phyloP scores from a whole-genome alignment of 352 stramenopile species.

The Phytophthora megakarya region DNA sequence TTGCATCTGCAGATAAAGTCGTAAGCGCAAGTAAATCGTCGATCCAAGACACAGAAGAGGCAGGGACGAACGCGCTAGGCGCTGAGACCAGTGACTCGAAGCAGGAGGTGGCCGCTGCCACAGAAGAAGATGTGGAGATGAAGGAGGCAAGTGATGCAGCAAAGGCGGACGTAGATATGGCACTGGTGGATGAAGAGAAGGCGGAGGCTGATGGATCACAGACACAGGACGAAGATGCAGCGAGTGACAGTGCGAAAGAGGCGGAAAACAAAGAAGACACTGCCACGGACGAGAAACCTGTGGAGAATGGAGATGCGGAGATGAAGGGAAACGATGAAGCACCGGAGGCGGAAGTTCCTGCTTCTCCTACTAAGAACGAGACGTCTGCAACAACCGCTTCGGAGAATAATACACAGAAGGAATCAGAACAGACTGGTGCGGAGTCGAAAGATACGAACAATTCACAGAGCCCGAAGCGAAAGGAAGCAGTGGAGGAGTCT shows the following conservation, averaged over 20 bases:
- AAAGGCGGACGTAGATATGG: slow-evolving; percentile 1
- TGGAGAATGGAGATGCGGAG: slow-evolving; percentile 11
- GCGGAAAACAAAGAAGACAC: not conserved
- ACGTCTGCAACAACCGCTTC: not conserved
- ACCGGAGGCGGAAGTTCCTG: not conserved
- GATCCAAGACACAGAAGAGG: slow-evolving; percentile 20
- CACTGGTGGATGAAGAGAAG: slow-evolving; percentile 2
- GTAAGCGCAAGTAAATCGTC: slow-evolving; percentile 17
- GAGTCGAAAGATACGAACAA: slow-evolving; percentile 14
- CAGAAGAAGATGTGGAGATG: slow-evolving; percentile 25
- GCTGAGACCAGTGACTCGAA: slow-evolving; percentile 14
- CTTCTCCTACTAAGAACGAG: slow-evolving; percentile 1
- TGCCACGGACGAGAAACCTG: not conserved
- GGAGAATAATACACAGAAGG: not conserved
- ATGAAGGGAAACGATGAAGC: slow-evolving; percentile 11
- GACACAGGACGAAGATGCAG: slow-evolving; percentile 5
- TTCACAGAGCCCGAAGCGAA: slow-evolving; percentile 28
- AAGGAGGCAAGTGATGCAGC: not conserved
- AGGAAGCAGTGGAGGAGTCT: slow-evolving; percentile 13
- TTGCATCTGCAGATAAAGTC: slow-evolving; percentile 10
- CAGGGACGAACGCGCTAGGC: slow-evolving; percentile 11
- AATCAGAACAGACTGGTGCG: slow-evolving; percentile 1
- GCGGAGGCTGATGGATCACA: slow-evolving; percentile 1
- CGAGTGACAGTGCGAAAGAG: not conserved
- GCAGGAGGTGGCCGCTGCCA: slow-evolving; percentile 9